phyloP scores from a whole-genome alignment of 805 yeast genomes.

The Metschnikowia peoriensis region DNA sequence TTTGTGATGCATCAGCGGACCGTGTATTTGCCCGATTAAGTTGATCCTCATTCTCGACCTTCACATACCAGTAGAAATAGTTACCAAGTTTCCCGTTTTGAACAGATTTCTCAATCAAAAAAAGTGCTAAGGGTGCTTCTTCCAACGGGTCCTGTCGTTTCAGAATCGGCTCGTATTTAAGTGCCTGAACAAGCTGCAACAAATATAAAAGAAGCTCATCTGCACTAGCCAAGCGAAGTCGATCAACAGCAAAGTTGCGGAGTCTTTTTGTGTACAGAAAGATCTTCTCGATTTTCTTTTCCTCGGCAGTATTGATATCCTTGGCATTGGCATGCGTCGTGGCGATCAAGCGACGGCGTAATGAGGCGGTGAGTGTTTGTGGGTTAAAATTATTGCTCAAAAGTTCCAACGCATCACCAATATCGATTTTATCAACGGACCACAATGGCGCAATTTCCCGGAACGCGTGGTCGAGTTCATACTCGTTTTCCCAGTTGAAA shows the following conservation, averaged over 20 bases:
- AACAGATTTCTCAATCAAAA: slow-evolving; percentile 70
- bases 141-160: slow-evolving; percentile 18
- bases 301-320: slow-evolving; percentile 22
- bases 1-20: not conserved
- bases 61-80: slow-evolving; percentile 87
- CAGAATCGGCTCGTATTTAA: slow-evolving; percentile 64
- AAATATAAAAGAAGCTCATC: slow-evolving; percentile 78
- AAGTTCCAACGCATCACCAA: slow-evolving; percentile 83
- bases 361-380: slow-evolving; percentile 23
- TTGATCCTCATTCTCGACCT: slow-evolving; percentile 79
- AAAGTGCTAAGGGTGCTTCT: slow-evolving; percentile 66
- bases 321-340: slow-evolving; percentile 15
- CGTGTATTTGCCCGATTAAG: slow-evolving; percentile 11
- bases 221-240: slow-evolving; percentile 74
- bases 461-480: slow-evolving; percentile 76
- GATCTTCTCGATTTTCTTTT: slow-evolving; percentile 30
- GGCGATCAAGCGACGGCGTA: slow-evolving; percentile 15
- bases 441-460: slow-evolving; percentile 63
- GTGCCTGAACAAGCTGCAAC: slow-evolving; percentile 87
- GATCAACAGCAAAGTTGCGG: slow-evolving; percentile 82
- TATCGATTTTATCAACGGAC: slow-evolving; percentile 66
- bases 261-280: slow-evolving; percentile 53
- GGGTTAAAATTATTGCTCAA: slow-evolving; percentile 75
- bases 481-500: slow-evolving; percentile 82
- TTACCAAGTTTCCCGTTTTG: slow-evolving; percentile 69